Conservation (phyloP, 169 alveolate genomes). For the Perkinsus olseni region DNA sequence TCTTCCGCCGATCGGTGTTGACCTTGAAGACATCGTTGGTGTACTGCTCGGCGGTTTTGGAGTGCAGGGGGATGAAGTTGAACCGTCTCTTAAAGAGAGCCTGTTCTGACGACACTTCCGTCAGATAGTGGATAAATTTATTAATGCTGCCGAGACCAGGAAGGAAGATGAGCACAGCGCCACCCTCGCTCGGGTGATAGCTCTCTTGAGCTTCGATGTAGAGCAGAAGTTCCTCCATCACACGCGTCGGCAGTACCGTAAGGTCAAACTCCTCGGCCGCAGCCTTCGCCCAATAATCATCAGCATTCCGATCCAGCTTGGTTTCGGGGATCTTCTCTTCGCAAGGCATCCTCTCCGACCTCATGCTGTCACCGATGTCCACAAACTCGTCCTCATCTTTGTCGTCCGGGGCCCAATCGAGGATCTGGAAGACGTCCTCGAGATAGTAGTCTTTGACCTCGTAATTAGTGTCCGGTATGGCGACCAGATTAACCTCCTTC, state of each 20-base stretch:
- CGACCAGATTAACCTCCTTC: neutral
- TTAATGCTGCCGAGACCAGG: neutral
- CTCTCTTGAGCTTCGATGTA: neutral
- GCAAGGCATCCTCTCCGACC: neutral
- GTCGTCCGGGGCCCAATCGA: neutral
- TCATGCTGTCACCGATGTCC: neutral
- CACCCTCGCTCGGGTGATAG: neutral
- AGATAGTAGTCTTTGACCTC: slow-evolving; percentile 9
- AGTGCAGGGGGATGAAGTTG: neutral
- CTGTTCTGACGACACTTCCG: neutral
- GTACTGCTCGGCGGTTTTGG: slow-evolving; percentile 34
- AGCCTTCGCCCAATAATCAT: neutral
- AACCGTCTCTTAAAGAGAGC: neutral
- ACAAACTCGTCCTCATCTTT: neutral
- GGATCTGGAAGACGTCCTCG: slow-evolving; percentile 3
- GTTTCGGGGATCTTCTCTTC: neutral
- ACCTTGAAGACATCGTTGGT: slow-evolving; percentile 50
- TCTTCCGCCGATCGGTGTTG: slow-evolving; percentile 51
- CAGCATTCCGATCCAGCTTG: neutral
- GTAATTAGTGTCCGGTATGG: neutral
- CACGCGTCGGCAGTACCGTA: neutral
- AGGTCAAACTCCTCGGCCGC: neutral
- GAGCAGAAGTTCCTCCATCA: neutral
- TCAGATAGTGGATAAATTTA: neutral
- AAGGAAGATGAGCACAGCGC: neutral